Conservation (phyloP, 371 early-diverging fungal species). For the Rhizopus sp. region DNA sequence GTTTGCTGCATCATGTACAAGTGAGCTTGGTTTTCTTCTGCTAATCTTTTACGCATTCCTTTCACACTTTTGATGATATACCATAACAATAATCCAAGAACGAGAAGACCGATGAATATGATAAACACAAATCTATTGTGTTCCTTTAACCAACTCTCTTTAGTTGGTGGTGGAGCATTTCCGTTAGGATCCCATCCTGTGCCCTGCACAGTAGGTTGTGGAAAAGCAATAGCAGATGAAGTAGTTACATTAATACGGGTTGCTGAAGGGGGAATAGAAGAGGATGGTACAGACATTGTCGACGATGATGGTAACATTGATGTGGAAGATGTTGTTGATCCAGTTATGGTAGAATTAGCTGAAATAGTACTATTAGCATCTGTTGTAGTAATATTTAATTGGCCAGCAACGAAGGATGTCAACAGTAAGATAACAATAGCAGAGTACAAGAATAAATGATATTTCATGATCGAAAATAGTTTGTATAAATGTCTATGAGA, state of each 20-base stretch:
- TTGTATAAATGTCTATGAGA: too few relatives aligned
- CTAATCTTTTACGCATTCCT: slow-evolving; percentile 35
- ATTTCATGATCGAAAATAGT: too few relatives aligned
- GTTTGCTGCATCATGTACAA: slow-evolving; percentile 31
- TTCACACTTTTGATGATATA: slow-evolving; percentile 29
- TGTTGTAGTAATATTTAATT: too few relatives aligned
- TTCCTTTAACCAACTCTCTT: slow-evolving; percentile 31
- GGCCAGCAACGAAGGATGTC: too few relatives aligned
- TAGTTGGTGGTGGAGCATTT: slow-evolving; percentile 7
- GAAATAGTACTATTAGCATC: too few relatives aligned
- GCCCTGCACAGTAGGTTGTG: slow-evolving; percentile 25
- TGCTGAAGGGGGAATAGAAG: neutral
- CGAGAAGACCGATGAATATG: slow-evolving; percentile 21
- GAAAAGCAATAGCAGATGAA: slow-evolving; percentile 1
- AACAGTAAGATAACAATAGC: too few relatives aligned
- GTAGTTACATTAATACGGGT: neutral
- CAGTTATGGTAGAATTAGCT: too few relatives aligned
- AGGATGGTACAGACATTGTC: neutral
- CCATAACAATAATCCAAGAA: slow-evolving; percentile 23
- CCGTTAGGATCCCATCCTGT: slow-evolving; percentile 24
- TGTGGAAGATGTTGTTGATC: neutral
- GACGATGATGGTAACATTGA: slow-evolving; percentile 1
- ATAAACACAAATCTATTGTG: slow-evolving; percentile 37
- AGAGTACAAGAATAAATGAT: too few relatives aligned
- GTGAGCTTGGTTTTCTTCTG: slow-evolving; percentile 26